Base-by-base conservation (phyloP, 805 yeast species). In the Wickerhamomyces pijperi region DNA sequence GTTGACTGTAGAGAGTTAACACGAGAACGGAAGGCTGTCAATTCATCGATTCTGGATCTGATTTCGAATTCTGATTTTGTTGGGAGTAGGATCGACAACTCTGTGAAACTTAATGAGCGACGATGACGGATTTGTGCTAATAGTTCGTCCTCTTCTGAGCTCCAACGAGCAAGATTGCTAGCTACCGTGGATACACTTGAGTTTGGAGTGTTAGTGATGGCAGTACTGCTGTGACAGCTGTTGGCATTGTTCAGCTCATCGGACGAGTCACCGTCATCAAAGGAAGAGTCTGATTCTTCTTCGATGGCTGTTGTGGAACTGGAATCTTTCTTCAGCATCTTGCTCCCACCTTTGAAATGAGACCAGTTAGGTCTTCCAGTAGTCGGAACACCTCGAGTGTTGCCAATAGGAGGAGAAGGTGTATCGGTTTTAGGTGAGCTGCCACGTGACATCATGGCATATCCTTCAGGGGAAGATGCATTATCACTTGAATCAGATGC, bases 41-140 rank as follows among this genome's bases (percentile, higher is more conserved):
- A 53, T 37, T 66, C 59, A 36, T 66, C 72, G 18, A 82, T 72
- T 44, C 92, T 66, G 31, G 70, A 58, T 65, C 73, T 67, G 34
- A 86, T 86, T 48, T 84, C 92, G n/a, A 66, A 66, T 53, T 82
- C 87, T 0, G 92, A 68, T 46, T 85, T 72, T 41, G 70, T 71
- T 14, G 92, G 90, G 34, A 86, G 63, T 38, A 86, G 59, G 28
- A 85, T 78, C 14, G 81, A 70, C 31, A 86, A 62, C 58, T 86
- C 95, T 15, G 79, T 81, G 50, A 81, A 68, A 28, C 81, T 71
- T 32, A 86, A 60, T 40, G 79, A 80, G 46, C 76, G 62, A 37
- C 71, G 61, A 9, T 74, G 59, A 38, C 82, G 64, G 33, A 31
- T 31, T 42, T 72, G 65, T 34, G 74, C 49, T 31, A 85, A 56